These are phyloP conservation scores for Geotrichum carabidarum DNA, from an alignment of 1,139 yeast species.

Conservation along the genomic window DNA sequence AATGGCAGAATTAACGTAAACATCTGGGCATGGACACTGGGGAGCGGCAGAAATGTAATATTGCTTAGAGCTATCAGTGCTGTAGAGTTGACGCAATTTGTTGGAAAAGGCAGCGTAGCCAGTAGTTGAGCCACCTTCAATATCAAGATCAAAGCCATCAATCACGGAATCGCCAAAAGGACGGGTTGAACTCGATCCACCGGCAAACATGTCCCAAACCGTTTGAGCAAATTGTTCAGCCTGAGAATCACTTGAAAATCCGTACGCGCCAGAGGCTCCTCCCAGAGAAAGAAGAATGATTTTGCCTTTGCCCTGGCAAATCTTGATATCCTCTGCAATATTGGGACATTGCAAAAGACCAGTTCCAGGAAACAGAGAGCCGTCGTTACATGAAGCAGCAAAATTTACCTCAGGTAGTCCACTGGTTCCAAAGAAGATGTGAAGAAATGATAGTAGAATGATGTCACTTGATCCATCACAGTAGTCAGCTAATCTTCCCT, in stretches of 20 bases:
- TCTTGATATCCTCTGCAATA: conserved; percentile 58
- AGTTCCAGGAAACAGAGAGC: conserved; percentile 30
- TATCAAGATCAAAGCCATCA: conserved; percentile 72
- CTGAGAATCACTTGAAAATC: conserved; percentile 56
- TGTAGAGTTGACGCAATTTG: conserved; percentile 53
- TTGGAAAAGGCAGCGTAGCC: conserved; percentile 53
- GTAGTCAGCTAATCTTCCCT: conserved; percentile 58
- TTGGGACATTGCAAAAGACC: conserved; percentile 35
- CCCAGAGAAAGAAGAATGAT: conserved; percentile 78
- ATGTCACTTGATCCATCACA: conserved; percentile 72
- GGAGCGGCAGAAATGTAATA: conserved; percentile 92
- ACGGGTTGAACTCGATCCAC: conserved; percentile 54
- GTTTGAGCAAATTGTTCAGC: conserved; percentile 68
- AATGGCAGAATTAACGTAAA: conserved; percentile 66
- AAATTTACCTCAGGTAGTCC: conserved; percentile 52
- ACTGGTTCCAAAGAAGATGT: conserved; percentile 50
- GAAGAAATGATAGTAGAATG: conserved; percentile 64
- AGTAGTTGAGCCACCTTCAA: conserved; percentile 50
- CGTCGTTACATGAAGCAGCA: conserved; percentile 49
- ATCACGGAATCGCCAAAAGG: conserved; percentile 71
- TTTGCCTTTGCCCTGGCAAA: conserved; percentile 80
- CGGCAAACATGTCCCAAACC: conserved; percentile 84
- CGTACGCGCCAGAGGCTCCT: conserved; percentile 78
- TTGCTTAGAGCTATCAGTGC: conserved; percentile 38
- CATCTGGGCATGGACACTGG: conserved; percentile 92